Base-by-base conservation (phyloP, 1,139 yeast genomes). In the Taphrina sp. region DNA sequence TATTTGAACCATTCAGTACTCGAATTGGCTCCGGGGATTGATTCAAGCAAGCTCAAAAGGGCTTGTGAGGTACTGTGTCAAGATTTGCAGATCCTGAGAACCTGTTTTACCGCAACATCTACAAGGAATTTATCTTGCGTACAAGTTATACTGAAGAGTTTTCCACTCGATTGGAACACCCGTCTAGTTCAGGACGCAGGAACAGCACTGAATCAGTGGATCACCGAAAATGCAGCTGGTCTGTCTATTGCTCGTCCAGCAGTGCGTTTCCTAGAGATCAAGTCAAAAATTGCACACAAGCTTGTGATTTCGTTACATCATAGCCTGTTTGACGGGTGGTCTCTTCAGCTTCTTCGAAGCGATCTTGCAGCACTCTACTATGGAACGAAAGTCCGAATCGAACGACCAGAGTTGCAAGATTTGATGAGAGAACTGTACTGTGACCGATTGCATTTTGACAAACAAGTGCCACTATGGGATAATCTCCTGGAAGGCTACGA, bases 241-340 rank as follows among this genome's bases (percentile, higher is more conserved):
- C 7, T 12, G 12, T 12, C 12, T 26, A 7, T 26, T 7, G 20
- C 16, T 10, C 20, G 43, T 7, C 55, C 52, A 10, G 51, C 41
- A 10, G 29, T 42, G 14, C 34, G 26, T 5, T 44, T 56, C 31
- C 41, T 42, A 16, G 44, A 35, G n/a, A n/a, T 52, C 5, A 10
- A 3, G 16, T 19, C 26, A 10, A 1, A 20, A 8, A 35, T 43
- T 3, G 38, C 24, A 4, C 33, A 34, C n/a, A 41, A 31, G 19
- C 34, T 61, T 12, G 54, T 52, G 20, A 20, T 59, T 2, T 58
- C 59, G n/a, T 36, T 61, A 43, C 63, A 61, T 35, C 63, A 61
- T 33, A 61, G 62, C 5, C 39, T 61, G 47, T 61, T 46, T 42
- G 63, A 61, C 26, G 63, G 54, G n/a, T 52, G 56, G 36, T 61